Evolutionary conservation across 2,329 filamentous ascomycete species (phyloP), one percentile per base, ranked within the genome.

Genomic region (Colletotrichum sp.): DNA sequence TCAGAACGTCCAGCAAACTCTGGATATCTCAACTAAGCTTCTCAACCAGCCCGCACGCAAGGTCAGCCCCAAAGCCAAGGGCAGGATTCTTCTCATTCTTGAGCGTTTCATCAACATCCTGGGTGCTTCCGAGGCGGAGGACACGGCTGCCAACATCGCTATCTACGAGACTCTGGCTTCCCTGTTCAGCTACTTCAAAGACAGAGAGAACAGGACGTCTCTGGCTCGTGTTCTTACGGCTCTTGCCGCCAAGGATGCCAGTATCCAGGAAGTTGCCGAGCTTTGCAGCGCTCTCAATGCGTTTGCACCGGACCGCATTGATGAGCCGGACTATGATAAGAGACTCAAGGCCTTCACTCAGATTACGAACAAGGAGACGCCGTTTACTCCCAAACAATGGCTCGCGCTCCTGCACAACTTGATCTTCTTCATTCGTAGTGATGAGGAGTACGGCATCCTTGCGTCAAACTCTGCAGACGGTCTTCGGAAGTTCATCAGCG

Each of bases 101-200:
- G 92, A 97, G 81, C 92, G 94, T 76, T 97, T 98, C 78, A 89
- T 98, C 59, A 91, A 92, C 10, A 86, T 94, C 3, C 84, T 89
- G 63, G 87, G 89, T 74, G 69, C 71, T 12, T 36, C 55, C 13
- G 71, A 74, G 38, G 74, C 71, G 7, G 65, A 71, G 30, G 70
- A 73, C 38, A 74, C 64, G 65, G 71, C 65, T 43, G 64, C 78
- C 5, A 75, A 78, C 55, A 75, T 76, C 14, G 89, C 90, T 43
- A 91, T 97, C 1, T 98, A 94, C 81, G 88, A 91, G 61, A 95
- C 95, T 0, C 85, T 97, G 12, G 93, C 94, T 5, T 93, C 94
- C 0, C 89, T 98, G 38, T 98, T 98, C 81, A 94, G 95, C 70
- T 98, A 96, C 82, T 96, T 98, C 86, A 95, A 93, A 79, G 96